These are phyloP conservation scores for Allomyces javanicus DNA, from an alignment of 192 early-diverging fungal genomes.

Conservation along the genomic window DNA sequence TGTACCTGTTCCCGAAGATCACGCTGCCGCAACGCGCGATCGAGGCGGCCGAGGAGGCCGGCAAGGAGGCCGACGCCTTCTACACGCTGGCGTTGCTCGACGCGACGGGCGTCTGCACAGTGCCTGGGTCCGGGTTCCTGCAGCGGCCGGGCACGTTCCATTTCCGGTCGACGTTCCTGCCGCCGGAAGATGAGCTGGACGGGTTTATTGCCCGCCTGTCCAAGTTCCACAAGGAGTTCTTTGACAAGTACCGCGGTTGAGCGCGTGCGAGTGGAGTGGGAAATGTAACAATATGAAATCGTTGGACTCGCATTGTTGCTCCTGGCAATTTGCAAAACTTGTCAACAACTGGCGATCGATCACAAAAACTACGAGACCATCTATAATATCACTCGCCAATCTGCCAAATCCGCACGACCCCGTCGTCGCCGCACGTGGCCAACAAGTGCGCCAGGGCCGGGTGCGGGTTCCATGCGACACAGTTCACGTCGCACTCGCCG, in stretches of 20 bases:
- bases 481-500: conserved; percentile 75
- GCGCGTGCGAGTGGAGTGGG: no score
- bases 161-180: conserved; percentile 92
- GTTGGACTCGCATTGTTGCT: no score
- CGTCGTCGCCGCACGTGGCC: conserved; percentile 83
- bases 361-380: no score
- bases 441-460: conserved; percentile 43
- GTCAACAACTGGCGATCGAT: no score
- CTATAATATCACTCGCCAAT: no score
- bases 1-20: conserved; percentile 90
- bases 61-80: conserved; percentile 61
- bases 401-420: conserved; percentile 60
- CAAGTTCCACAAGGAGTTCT: conserved; percentile 63
- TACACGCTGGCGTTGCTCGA: conserved; percentile 87
- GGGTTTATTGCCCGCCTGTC: conserved; percentile 55
- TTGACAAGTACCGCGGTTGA: conserved; percentile 38
- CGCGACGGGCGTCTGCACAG: conserved; percentile 87
- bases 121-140: conserved; percentile 86
- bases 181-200: conserved; percentile 81
- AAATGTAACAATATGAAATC: no score
- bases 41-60: conserved; percentile 43
- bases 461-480: conserved; percentile 62
- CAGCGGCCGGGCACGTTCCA: conserved; percentile 78
- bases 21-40: conserved; percentile 54
- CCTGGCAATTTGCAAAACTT: no score